Evolutionary conservation across 441 rosid species (phyloP), one percentile per base, ranked within the genome.

Genomic region (Gossypium schwendimanii): DNA sequence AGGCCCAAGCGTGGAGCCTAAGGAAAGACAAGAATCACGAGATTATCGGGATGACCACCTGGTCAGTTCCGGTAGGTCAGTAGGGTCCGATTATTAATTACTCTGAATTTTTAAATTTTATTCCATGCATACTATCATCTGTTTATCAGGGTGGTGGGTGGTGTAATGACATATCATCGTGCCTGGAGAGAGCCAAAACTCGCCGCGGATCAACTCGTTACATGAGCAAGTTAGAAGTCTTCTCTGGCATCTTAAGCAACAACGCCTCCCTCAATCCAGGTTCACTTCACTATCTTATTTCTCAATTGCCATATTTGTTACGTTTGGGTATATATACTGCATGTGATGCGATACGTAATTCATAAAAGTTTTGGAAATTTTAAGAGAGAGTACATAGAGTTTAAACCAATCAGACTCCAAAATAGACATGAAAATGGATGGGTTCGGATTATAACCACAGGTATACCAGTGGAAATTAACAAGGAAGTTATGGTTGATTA

Each of bases 81-180:
- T 69, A 73, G 77, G 77, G 74, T 60, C 77, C 67, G 33, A 60
- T 69, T 77, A 36, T 47, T 64, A 4, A 18, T 41, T 17, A 23
- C 12, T 54, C 59, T 44, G 28, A 68, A 28, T 50, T n/a, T 11
- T 2, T 8, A 69, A 69, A 52, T 11, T 15, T 44, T 70, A 70
- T 41, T 36, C 31, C 5, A 64, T 41, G 10, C 10, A 11, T 10
- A 41, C 9, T 1, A 12, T 31, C 41, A 20, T 14, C 10, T 36
- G 41, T 28, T 55, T 6, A 33, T 18, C 28, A 94, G 98, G 97
- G 98, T 80, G 98, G 98, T 74, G 97, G 97, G 72, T 94, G 97
- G 98, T 94, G 98, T 65, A 90, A 92, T 80, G 95, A 92, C 78
- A 70, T 90, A 54, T 72, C 70, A 76, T 89, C 97, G 24, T 94